These are phyloP conservation scores for Eimeria praecox DNA, from an alignment of 169 alveolate genomes.

Conservation along the genomic window DNA sequence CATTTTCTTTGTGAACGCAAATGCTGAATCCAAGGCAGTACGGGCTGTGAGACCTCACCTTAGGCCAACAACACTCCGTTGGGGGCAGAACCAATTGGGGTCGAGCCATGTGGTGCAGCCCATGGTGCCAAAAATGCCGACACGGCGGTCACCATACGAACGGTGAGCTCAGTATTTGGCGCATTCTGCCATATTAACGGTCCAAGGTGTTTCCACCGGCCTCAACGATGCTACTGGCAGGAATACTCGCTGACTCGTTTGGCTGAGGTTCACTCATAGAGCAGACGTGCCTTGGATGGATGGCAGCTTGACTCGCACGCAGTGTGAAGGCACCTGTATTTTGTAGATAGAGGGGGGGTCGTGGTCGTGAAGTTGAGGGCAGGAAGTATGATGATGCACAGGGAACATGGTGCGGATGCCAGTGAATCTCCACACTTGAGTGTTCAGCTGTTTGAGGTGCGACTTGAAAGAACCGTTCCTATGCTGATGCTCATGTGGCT, in stretches of 20 bases:
- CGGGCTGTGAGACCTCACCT: neutral
- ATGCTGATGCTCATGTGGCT: neutral
- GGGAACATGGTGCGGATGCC: neutral
- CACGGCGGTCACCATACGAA: neutral
- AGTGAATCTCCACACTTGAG: neutral
- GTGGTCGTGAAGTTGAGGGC: neutral
- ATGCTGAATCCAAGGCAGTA: neutral
- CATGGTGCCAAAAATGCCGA: neutral
- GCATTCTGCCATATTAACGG: neutral
- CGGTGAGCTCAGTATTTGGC: neutral
- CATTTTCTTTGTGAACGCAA: neutral
- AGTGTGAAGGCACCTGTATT: neutral
- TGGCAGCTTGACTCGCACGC: neutral
- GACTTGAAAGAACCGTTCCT: neutral
- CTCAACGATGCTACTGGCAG: neutral
- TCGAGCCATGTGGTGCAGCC: neutral
- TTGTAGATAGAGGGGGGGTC: neutral
- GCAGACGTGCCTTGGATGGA: neutral
- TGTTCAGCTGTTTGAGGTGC: neutral
- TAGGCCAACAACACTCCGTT: neutral
- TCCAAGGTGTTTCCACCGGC: neutral
- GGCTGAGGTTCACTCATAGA: neutral
- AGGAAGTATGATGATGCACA: neutral
- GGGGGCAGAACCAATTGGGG: neutral
- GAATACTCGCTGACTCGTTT: neutral